Evolutionary conservation across 192 early-diverging fungal species (phyloP).

Genomic region (Backusella sp.): DNA sequence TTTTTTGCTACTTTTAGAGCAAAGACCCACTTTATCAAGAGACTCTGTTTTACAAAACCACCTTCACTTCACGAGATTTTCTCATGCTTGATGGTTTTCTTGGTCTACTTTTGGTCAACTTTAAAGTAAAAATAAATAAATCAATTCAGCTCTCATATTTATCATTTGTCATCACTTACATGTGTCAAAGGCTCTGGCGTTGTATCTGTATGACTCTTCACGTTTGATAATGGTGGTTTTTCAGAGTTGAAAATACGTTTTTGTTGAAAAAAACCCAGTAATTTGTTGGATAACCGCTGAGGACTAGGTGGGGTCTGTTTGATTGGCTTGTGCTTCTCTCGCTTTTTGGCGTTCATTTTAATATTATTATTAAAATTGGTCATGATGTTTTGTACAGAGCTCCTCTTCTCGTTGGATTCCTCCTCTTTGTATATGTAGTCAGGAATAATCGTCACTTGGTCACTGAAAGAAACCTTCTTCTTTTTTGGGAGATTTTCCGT

Average conservation of each 20-base stretch:
- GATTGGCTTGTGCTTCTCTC: neutral
- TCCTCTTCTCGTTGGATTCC: neutral
- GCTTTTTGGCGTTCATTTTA: neutral
- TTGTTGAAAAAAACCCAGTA: conserved; percentile 4
- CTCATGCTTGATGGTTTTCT: conserved; percentile 10
- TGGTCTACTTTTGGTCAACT: neutral
- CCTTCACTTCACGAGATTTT: neutral
- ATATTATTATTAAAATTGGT: neutral
- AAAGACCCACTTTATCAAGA: neutral
- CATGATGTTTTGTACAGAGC: neutral
- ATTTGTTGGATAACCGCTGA: neutral
- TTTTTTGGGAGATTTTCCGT: neutral
- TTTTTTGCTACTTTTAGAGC: neutral
- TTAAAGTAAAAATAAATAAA: neutral
- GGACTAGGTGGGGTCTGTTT: neutral
- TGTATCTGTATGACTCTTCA: neutral
- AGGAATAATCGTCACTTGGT: neutral
- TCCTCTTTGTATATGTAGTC: neutral
- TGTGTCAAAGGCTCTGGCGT: neutral
- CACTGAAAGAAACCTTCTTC: conserved; percentile 11
- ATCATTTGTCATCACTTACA: neutral
- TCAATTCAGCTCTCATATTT: too few relatives aligned
- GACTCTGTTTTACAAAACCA: neutral
- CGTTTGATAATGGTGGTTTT: neutral
- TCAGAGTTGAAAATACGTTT: neutral